These are phyloP conservation scores for Allantophomopsis cytisporea DNA, from an alignment of 2,329 filamentous ascomycete species.

Conservation along the genomic window DNA sequence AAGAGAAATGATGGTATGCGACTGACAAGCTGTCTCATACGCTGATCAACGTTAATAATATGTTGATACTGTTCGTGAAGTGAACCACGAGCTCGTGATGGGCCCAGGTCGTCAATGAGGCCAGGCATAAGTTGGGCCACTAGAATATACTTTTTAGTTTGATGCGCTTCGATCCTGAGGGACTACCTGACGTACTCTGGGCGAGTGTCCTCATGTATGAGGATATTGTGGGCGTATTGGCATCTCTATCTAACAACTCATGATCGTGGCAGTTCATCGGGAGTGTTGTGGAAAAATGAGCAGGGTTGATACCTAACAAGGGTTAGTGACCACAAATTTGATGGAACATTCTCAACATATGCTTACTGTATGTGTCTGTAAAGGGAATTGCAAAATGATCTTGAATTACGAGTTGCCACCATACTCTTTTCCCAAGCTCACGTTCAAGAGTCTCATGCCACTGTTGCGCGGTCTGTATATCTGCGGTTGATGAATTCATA, in stretches of 20 bases:
- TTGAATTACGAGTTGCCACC: conserved; percentile 23
- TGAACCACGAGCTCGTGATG: conserved; percentile 16
- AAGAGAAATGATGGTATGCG: conserved; percentile 17
- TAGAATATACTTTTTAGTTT: background rate
- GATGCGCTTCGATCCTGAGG: conserved; percentile 4
- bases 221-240: conserved; percentile 12
- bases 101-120: background rate
- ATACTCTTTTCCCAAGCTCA: conserved; percentile 21
- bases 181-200: conserved; percentile 10
- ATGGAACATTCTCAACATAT: background rate
- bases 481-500: background rate
- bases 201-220: conserved; percentile 17
- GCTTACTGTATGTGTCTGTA: conserved; percentile 20
- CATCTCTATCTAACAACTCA: conserved; percentile 10
- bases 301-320: conserved; percentile 16
- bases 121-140: background rate
- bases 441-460: conserved; percentile 8
- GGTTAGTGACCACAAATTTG: background rate
- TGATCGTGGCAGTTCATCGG: conserved; percentile 22
- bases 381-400: conserved; percentile 22
- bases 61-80: conserved; percentile 22
- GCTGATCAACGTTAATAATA: conserved; percentile 19
- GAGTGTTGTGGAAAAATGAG: conserved; percentile 18
- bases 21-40: conserved; percentile 20
- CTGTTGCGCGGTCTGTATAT: conserved; percentile 4